Conservation (phyloP, 805 yeast genomes). For the Pichia membranifaciens region DNA sequence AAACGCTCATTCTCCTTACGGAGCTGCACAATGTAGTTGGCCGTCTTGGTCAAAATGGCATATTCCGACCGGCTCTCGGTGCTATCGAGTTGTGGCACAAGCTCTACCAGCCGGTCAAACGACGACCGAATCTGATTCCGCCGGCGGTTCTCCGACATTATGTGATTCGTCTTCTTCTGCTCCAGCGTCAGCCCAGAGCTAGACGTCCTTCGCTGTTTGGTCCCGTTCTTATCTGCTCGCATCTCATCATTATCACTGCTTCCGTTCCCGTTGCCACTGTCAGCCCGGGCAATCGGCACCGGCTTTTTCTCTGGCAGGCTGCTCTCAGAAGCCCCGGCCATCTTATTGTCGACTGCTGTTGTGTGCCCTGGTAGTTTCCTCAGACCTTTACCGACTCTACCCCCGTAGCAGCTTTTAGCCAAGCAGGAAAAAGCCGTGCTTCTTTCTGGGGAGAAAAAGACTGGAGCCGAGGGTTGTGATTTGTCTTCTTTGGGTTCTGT, state of each 20-base stretch:
- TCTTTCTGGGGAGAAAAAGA: too few relatives aligned
- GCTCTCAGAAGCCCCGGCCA: too few relatives aligned
- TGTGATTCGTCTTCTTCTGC: slow-evolving; percentile 32
- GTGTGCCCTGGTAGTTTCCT: too few relatives aligned
- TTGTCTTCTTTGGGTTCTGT: too few relatives aligned
- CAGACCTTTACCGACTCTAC: too few relatives aligned
- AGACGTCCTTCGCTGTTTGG: background rate
- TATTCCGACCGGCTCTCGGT: slow-evolving; percentile 78
- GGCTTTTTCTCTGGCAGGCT: too few relatives aligned
- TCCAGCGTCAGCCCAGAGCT: slow-evolving; percentile 23
- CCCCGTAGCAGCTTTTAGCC: too few relatives aligned
- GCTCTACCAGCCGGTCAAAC: slow-evolving; percentile 65
- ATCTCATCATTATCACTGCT: background rate
- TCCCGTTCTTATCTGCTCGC: slow-evolving; percentile 12
- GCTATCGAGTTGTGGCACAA: slow-evolving; percentile 69
- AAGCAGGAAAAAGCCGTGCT: too few relatives aligned
- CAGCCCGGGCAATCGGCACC: background rate
- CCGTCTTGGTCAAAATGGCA: slow-evolving; percentile 55
- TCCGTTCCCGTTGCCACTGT: background rate
- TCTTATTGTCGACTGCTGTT: too few relatives aligned
- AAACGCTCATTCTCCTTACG: slow-evolving; percentile 39
- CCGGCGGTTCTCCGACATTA: slow-evolving; percentile 69
- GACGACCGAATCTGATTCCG: slow-evolving; percentile 80
- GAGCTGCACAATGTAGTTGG: slow-evolving; percentile 46
- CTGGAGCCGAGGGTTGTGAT: too few relatives aligned